Conservation (phyloP, 192 early-diverging fungal genomes). For the Entomortierella parvispora region DNA sequence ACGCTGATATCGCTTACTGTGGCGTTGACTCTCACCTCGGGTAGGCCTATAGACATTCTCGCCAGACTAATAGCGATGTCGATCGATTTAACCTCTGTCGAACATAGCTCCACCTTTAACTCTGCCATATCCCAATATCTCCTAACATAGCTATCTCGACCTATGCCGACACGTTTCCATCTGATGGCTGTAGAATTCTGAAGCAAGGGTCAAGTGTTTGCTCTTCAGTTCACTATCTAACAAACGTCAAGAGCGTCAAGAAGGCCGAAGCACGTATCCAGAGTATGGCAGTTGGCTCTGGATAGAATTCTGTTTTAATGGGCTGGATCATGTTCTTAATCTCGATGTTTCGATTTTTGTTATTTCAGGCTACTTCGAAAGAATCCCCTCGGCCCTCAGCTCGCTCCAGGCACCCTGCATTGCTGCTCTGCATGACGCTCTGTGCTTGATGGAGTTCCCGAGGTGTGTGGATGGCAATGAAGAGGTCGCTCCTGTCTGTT, state of each 20-base stretch:
- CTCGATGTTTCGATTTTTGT: too few species aligned
- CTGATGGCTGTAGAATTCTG: conserved; percentile 12
- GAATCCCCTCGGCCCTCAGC: conserved; percentile 9
- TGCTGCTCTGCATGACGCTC: conserved; percentile 19
- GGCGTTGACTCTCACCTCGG: conserved; percentile 16
- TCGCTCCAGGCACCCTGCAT: conserved; percentile 6
- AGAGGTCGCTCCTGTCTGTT: conserved; percentile 17
- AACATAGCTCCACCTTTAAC: too few species aligned
- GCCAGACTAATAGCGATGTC: too few species aligned
- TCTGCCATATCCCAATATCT: background rate
- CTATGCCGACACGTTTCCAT: background rate
- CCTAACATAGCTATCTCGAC: background rate
- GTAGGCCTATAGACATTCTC: too few species aligned
- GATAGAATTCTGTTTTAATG: too few species aligned
- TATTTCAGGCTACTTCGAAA: conserved; percentile 17
- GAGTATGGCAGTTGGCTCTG: too few species aligned
- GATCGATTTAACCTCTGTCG: too few species aligned
- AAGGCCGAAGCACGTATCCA: conserved; percentile 16
- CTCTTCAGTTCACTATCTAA: conserved; percentile 24
- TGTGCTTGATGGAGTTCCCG: conserved; percentile 39
- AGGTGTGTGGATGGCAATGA: conserved; percentile 10
- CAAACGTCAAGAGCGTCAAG: conserved; percentile 1
- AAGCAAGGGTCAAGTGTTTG: conserved; percentile 19
- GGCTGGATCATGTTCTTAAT: too few species aligned
- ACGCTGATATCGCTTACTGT: conserved; percentile 8